These are phyloP conservation scores for Fusarium lateritium DNA, from an alignment of 2,329 filamentous ascomycete species.

Conservation along the genomic window DNA sequence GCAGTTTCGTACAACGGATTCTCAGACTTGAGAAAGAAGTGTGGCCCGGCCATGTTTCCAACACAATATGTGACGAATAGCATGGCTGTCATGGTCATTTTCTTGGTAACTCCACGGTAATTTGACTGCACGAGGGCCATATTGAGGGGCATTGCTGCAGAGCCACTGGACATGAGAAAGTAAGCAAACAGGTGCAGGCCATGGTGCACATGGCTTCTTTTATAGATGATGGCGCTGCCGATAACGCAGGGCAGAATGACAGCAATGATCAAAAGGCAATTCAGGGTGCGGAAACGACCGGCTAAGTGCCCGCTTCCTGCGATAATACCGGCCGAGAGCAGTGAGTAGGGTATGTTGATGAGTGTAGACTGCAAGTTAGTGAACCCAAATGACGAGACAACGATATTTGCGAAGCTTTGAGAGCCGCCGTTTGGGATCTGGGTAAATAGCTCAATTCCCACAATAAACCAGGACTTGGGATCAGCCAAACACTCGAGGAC, in stretches of 20 bases:
- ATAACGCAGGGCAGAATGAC: slow-evolving; percentile 66
- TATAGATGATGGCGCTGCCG: slow-evolving; percentile 68
- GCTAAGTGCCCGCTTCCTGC: slow-evolving; percentile 65
- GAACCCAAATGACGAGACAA: slow-evolving; percentile 70
- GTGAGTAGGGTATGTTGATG: slow-evolving; percentile 71
- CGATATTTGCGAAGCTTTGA: slow-evolving; percentile 71
- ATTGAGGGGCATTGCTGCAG: slow-evolving; percentile 67
- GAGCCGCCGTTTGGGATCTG: slow-evolving; percentile 76
- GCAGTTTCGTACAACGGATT: slow-evolving; percentile 67
- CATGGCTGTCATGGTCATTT: slow-evolving; percentile 71
- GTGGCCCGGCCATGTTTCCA: slow-evolving; percentile 70
- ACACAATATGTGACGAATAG: slow-evolving; percentile 69
- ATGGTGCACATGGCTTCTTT: slow-evolving; percentile 57
- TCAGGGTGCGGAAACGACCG: slow-evolving; percentile 64
- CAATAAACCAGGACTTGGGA: slow-evolving; percentile 73
- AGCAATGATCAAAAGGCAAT: slow-evolving; percentile 66
- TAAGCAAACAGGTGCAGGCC: slow-evolving; percentile 69
- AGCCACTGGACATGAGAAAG: slow-evolving; percentile 69
- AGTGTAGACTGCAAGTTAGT: slow-evolving; percentile 68
- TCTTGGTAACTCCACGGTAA: slow-evolving; percentile 71
- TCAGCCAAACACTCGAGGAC: slow-evolving; percentile 67
- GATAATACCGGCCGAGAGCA: slow-evolving; percentile 65
- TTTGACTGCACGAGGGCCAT: slow-evolving; percentile 70
- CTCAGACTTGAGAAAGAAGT: slow-evolving; percentile 66
- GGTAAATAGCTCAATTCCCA: slow-evolving; percentile 65